A percentile compares a stretch with the other conserved stretches of the same genome.
Evolutionary conservation across 1,139 yeast genomes (phyloP).

Genomic region (Pichia sp.): DNA sequence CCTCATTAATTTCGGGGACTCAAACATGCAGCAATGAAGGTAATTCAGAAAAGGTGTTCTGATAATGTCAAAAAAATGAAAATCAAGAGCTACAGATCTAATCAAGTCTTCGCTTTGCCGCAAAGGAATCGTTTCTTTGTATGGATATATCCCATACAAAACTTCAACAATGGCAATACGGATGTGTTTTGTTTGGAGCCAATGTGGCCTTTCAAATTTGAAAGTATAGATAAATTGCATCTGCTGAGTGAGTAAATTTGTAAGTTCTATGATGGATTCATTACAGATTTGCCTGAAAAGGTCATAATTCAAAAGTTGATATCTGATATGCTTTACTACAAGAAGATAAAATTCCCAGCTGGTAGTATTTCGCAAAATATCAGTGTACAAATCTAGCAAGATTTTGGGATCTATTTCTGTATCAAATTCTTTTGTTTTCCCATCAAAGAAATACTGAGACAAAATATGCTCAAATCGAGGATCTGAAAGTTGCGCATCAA

Average conservation of each 20-base stretch:
- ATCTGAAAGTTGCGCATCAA: not conserved
- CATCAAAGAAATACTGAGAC: not conserved
- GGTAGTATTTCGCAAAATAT: slow-evolving; percentile 50
- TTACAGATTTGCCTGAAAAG: slow-evolving; percentile 45
- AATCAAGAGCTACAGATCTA: slow-evolving; percentile 12
- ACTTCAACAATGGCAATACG: slow-evolving; percentile 65
- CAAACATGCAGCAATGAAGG: slow-evolving; percentile 15
- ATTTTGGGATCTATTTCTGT: not conserved
- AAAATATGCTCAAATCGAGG: slow-evolving; percentile 1
- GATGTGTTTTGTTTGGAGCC: slow-evolving; percentile 54
- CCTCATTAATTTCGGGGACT: slow-evolving; percentile 8
- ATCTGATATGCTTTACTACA: slow-evolving; percentile 63
- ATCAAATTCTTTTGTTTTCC: slow-evolving; percentile 1
- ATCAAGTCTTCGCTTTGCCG: slow-evolving; percentile 7
- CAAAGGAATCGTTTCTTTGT: slow-evolving; percentile 51
- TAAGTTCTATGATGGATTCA: slow-evolving; percentile 44
- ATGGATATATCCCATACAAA: slow-evolving; percentile 65
- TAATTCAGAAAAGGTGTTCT: slow-evolving; percentile 11
- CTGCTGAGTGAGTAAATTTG: slow-evolving; percentile 56
- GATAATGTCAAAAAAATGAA: slow-evolving; percentile 14
- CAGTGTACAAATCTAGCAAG: slow-evolving; percentile 41
- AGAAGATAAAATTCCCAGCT: slow-evolving; percentile 72
- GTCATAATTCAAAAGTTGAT: slow-evolving; percentile 62
- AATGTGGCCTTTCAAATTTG: slow-evolving; percentile 39
- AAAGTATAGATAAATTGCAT: slow-evolving; percentile 48